Evolutionary conservation across 2,329 filamentous ascomycete genomes (phyloP), one percentile per base, ranked within the genome.

Genomic region (Calonectria naviculata): DNA sequence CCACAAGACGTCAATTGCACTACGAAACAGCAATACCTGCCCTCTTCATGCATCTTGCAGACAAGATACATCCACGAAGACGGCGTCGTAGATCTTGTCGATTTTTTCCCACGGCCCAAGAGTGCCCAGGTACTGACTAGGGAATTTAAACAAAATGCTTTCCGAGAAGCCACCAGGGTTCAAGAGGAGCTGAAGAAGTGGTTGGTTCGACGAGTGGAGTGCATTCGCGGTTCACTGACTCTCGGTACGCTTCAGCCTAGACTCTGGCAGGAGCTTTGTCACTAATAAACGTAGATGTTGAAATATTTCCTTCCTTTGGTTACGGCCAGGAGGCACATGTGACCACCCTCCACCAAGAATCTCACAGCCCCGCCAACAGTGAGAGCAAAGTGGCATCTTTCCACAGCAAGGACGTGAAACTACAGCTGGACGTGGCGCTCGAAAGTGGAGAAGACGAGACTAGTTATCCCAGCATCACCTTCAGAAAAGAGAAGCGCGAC

Each of bases 1-100:
- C 86, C 87, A 3, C 75, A 83, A 1, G 81, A 85, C 12, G 80
- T 88, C 29, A 84, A 84, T 8, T 91, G 87, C 76, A 94, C 92
- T 3, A 94, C 91, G 41, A 95, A 95, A 81, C 93, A 95, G 82
- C 91, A 93, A 78, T 95, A 95, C 77, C 86, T 95, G 2, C 93
- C 93, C 0, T 93, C 91, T 12, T 92, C 92, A 58, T 94, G 93
- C 76, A 92, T 95, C 70, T 85, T 95, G 3, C 92, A 94, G 80
- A 95, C 93, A 1, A 88, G 93, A n/a, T 95, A 93, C 80, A 92
- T 94, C 73, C 89, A 93, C 73, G 93, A 95, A 75, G 89, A 93
- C 67, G 93, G 93, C 1, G 93, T 94, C 0, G 89, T 93, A 13
- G 92, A 93, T 67, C 80, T 95, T 34, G 86, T 93, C 19, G 93